Evolutionary conservation across 139 green algal species (phyloP).

Genomic region (Coelastrella sp.): DNA sequence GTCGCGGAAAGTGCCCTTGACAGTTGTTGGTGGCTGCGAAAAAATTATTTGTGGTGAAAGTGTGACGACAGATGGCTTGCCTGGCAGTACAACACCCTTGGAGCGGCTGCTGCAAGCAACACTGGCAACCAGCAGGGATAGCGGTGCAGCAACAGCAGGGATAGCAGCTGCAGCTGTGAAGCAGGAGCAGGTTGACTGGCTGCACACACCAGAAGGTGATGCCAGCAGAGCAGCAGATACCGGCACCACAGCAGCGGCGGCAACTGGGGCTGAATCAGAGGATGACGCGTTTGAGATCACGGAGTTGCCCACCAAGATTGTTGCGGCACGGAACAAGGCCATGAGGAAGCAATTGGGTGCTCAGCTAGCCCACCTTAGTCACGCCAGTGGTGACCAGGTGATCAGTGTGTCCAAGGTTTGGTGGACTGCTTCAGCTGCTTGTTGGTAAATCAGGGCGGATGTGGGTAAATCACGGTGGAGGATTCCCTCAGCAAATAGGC

Average conservation of each 20-base stretch:
- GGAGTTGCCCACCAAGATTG: constrained; percentile 1
- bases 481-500: neutral
- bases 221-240: neutral
- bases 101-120: constrained; percentile 24
- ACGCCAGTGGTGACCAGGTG: neutral
- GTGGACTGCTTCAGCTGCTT: neutral
- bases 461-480: neutral
- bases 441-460: neutral
- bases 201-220: constrained; percentile 27
- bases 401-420: too few species aligned
- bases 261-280: neutral
- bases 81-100: neutral
- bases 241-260: neutral
- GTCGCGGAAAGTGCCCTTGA: constrained; percentile 10
- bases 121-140: neutral
- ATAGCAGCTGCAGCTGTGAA: neutral
- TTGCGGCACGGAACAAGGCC: neutral
- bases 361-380: constrained; percentile 14
- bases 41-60: neutral
- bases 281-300: constrained; percentile 40
- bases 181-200: constrained; percentile 14
- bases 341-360: constrained; percentile 32
- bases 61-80: neutral
- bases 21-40: neutral
- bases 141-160: neutral